Evolutionary conservation across 805 yeast species (phyloP).

Genomic region (Zygoascus flipseniorum): DNA sequence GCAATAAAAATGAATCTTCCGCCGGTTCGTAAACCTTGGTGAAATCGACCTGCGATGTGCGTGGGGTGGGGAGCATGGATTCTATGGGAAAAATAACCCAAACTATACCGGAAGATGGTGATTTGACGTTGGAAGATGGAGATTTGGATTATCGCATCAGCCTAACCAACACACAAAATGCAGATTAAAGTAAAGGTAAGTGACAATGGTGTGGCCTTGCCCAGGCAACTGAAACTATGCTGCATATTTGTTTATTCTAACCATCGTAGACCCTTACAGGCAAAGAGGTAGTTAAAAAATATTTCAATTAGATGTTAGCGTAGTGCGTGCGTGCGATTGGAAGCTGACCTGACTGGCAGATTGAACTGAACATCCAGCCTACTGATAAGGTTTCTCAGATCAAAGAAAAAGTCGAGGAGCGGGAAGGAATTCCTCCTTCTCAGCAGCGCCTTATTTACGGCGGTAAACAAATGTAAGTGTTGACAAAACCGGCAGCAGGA

Average conservation of each 20-base stretch:
- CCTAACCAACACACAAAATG: constrained; percentile 30
- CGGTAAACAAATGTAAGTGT: constrained; percentile 77
- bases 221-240: too few relatives aligned
- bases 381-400: constrained; percentile 60
- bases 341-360: constrained; percentile 27
- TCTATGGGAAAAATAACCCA: not conserved
- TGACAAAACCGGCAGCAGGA: too few relatives aligned
- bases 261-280: constrained; percentile 57
- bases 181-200: constrained; percentile 57
- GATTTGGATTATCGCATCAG: too few relatives aligned
- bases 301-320: not conserved
- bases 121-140: too few relatives aligned
- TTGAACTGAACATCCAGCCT: constrained; percentile 66
- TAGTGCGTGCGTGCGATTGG: not conserved
- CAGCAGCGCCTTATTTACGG: constrained; percentile 87
- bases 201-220: too few relatives aligned
- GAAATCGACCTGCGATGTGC: constrained; percentile 44
- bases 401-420: constrained; percentile 89
- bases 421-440: constrained; percentile 94
- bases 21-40: constrained; percentile 89
- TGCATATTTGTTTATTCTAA: too few relatives aligned
- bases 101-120: too few relatives aligned
- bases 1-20: constrained; percentile 79
- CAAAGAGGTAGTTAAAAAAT: constrained; percentile 44
- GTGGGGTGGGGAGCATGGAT: constrained; percentile 75